Percentiles rank a stretch among this genome's conserved stretches.
Conservation (phyloP, 805 yeast species). For the Lipomyces yamadae region DNA sequence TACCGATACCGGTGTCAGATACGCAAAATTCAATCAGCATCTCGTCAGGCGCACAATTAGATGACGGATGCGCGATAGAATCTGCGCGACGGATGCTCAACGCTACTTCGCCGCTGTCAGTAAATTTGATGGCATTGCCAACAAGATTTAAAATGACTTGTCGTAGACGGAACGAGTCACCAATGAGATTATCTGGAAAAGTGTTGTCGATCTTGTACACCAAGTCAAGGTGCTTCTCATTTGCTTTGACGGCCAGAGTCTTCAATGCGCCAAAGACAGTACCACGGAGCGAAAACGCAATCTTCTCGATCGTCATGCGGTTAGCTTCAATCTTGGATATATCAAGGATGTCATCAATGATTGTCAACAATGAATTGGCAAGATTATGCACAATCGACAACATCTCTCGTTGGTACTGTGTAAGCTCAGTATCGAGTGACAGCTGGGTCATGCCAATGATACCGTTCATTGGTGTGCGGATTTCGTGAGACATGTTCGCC, state of each 20-base stretch:
- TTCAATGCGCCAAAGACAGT: constrained; percentile 89
- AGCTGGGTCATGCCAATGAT: constrained; percentile 91
- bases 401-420: constrained; percentile 93
- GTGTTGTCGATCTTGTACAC: constrained; percentile 83
- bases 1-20: constrained; percentile 87
- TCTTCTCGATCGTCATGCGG: constrained; percentile 89
- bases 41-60: constrained; percentile 46
- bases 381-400: constrained; percentile 84
- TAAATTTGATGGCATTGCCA: constrained; percentile 89
- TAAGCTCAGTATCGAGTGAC: constrained; percentile 83
- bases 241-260: constrained; percentile 87
- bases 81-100: constrained; percentile 58
- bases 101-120: constrained; percentile 80
- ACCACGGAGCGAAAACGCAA: constrained; percentile 82
- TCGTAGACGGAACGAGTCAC: constrained; percentile 85
- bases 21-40: constrained; percentile 80
- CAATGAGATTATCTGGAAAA: constrained; percentile 84
- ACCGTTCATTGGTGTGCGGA: constrained; percentile 91
- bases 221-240: constrained; percentile 79
- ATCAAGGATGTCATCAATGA: constrained; percentile 88
- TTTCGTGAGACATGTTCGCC: constrained; percentile 87
- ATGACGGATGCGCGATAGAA: not conserved
- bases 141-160: constrained; percentile 86
- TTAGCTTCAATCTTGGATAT: constrained; percentile 93
- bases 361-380: constrained; percentile 82